Evolutionary conservation across 1,284 basidiomycete species (phyloP), one percentile per base, ranked within the genome.

Genomic region (Inonotus hispidus): DNA sequence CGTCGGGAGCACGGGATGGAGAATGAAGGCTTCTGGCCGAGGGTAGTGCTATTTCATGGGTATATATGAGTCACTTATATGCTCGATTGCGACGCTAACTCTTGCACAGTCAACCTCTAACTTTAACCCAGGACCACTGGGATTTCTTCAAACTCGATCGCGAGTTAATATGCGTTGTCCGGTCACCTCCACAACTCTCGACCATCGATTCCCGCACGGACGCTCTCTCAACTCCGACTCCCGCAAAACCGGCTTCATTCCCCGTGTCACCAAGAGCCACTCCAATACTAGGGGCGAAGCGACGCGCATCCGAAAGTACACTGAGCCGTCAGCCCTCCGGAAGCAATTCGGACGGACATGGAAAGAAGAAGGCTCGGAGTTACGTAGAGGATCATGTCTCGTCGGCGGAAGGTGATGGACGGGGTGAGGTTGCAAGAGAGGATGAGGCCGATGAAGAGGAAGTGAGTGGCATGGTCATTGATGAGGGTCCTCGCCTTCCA

Each of bases 111-210:
- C 73, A 82, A 72, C 70, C 73, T 6, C 71, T 79, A 49, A 69
- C 79, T 61, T 79, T 80, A 66, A 80, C 81, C 32, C 84, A 87
- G 68, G 87, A 90, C 43, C 87, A 90, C 70, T 91, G 89, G 89
- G 89, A 91, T 63, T 83, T 90, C 39, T 86, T 90, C 73, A 91
- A 90, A 69, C 78, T 91, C 13, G 89, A 91, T 67, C 82, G 84
- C 1, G 71, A 72, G 19, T 91, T 89, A 66, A 78, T 82, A 32
- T 91, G 89, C 67, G 71, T 74, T 61, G 82, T 90, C 5, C 79
- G 74, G 6, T 68, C 71, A 23, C 71, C 72, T 43, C 81, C 82
- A 7, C 71, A 75, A 8, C 70, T 78, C 19, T 71, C 78, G 6
- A 71, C 72, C 2, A 79, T 84, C 43, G 73, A 71, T 68, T 64